Conservation (phyloP, 257 asterid genomes). For the Parsonsia alboflavescens region DNA sequence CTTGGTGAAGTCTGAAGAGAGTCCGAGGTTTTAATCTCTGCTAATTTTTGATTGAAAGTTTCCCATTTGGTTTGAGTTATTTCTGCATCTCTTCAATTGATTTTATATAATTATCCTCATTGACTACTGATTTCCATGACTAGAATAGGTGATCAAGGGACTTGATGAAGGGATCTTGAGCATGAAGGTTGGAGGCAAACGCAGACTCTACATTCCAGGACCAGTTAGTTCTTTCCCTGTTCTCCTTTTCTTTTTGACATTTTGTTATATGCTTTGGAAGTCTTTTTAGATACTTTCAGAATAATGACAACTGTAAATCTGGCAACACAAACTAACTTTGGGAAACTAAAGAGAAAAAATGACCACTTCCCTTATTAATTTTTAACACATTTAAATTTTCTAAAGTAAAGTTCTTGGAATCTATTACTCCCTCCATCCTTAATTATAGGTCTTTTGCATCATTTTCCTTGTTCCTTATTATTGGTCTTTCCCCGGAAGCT, state of each 20-base stretch:
- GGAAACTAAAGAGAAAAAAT: too few species aligned
- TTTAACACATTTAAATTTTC: too few species aligned
- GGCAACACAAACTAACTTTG: too few species aligned
- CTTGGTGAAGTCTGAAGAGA: not conserved
- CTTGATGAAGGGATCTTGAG: constrained; percentile 91
- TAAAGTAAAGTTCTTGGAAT: too few species aligned
- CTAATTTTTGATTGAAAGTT: not conserved
- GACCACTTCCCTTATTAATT: not conserved
- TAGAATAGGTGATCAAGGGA: constrained; percentile 78
- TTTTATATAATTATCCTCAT: not conserved
- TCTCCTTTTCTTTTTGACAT: not conserved
- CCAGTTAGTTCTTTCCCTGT: constrained; percentile 48
- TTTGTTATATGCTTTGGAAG: not conserved
- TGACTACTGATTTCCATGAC: constrained; percentile 9
- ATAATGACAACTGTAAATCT: too few species aligned
- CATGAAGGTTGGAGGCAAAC: constrained; percentile 95
- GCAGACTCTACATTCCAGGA: constrained; percentile 88
- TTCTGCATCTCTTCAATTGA: not conserved
- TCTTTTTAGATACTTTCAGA: too few species aligned
- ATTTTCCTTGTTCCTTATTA: too few species aligned
- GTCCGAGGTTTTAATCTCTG: not conserved
- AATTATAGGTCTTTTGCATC: too few species aligned
- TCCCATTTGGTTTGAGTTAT: not conserved
- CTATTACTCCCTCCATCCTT: too few species aligned
- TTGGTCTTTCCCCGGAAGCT: too few species aligned